Conservation (phyloP, 352 stramenopile species). For the Phytophthora hibernalis region DNA sequence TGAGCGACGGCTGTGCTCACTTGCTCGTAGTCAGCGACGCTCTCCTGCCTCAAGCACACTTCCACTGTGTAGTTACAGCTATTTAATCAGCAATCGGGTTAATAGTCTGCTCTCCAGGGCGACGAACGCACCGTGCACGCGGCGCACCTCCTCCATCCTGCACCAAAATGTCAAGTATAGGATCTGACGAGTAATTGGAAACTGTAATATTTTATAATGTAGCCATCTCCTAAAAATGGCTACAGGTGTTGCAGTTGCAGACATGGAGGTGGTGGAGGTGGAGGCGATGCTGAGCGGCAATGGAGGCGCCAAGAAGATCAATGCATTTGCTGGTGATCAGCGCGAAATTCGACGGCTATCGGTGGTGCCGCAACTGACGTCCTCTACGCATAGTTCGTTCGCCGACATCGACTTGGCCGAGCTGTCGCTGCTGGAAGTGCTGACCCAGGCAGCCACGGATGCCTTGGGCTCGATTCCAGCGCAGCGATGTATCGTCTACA, state of each 20-base stretch:
- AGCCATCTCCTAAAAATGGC: constrained; percentile 28
- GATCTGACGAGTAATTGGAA: not conserved
- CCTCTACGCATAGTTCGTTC: constrained; percentile 7
- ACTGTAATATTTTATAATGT: constrained; percentile 3
- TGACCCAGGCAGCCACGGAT: constrained; percentile 48
- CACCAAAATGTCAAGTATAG: not conserved
- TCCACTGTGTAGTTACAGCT: constrained; percentile 49
- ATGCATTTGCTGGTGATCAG: not conserved
- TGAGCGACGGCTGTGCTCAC: constrained; percentile 32
- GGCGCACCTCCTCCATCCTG: constrained; percentile 21
- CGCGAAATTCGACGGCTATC: constrained; percentile 10
- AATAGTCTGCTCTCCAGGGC: not conserved
- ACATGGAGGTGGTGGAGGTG: not conserved
- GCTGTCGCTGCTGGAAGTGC: constrained; percentile 41
- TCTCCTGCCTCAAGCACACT: constrained; percentile 59
- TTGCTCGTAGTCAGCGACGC: constrained; percentile 46
- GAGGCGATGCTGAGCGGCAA: not conserved
- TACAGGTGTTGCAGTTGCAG: constrained; percentile 14
- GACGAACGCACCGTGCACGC: constrained; percentile 34
- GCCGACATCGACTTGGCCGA: constrained; percentile 26
- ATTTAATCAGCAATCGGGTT: not conserved
- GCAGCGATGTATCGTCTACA: constrained; percentile 59
- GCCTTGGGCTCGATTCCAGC: constrained; percentile 47
- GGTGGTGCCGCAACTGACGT: constrained; percentile 9
- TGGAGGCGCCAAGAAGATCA: not conserved